phyloP scores from a whole-genome alignment of 1,284 basidiomycete genomes.

The Erythrobasidium hasegawianum region DNA sequence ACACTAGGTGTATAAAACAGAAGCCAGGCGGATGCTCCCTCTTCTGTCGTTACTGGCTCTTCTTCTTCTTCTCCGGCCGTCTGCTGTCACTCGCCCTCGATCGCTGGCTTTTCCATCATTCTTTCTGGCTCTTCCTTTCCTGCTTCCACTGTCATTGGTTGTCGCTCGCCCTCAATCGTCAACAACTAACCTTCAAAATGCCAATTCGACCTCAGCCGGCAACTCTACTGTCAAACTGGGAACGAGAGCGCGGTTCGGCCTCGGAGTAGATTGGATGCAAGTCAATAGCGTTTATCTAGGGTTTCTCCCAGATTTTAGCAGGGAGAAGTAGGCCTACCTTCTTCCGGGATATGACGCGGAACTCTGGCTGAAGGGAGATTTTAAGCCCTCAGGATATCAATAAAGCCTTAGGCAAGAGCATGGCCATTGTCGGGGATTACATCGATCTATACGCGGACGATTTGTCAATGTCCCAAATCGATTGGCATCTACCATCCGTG shows the following conservation, averaged over 20 bases:
- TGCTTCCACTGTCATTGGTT: not conserved
- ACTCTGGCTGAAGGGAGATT: too few relatives aligned
- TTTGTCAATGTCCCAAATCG: conserved; percentile 34
- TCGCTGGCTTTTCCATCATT: not conserved
- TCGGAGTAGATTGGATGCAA: conserved; percentile 28
- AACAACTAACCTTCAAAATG: not conserved
- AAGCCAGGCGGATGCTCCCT: too few relatives aligned
- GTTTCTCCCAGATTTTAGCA: conserved; percentile 30
- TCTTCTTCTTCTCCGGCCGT: not conserved
- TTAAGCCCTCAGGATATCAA: conserved; percentile 42
- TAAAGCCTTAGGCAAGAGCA: conserved; percentile 42
- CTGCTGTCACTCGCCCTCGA: not conserved
- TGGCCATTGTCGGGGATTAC: conserved; percentile 42
- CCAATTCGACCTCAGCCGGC: not conserved
- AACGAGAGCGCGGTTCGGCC: conserved; percentile 20
- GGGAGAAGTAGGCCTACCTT: conserved; percentile 2
- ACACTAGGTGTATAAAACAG: too few relatives aligned
- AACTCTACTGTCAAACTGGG: conserved; percentile 18
- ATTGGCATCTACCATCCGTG: conserved; percentile 38
- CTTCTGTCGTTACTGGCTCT: not conserved
- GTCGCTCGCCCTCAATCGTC: not conserved
- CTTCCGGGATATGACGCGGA: too few relatives aligned
- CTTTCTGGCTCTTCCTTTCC: not conserved
- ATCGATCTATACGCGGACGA: conserved; percentile 36
- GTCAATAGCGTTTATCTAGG: conserved; percentile 31